Conservation (phyloP, 768 basidiomycete genomes). For the Xanthoconium purpureum region DNA sequence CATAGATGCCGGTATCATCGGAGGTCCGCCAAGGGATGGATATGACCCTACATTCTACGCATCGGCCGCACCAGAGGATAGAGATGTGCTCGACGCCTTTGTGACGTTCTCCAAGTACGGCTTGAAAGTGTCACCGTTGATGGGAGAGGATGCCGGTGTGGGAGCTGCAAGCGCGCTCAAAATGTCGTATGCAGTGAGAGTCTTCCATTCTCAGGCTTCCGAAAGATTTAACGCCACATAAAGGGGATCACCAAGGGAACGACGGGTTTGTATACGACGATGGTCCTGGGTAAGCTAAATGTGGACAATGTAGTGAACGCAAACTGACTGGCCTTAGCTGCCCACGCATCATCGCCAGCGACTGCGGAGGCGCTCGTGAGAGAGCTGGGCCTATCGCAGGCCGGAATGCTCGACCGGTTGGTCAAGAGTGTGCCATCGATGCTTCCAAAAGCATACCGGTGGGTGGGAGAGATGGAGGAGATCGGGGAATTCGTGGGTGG, state of each 20-base stretch:
- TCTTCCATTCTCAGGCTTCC: not conserved
- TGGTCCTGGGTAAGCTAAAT: constrained; percentile 46
- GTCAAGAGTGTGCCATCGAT: constrained; percentile 41
- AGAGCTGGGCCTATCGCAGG: constrained; percentile 48
- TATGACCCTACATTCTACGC: constrained; percentile 58
- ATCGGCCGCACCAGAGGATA: constrained; percentile 37
- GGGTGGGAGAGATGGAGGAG: constrained; percentile 63
- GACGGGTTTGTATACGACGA: constrained; percentile 50
- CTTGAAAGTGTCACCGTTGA: constrained; percentile 43
- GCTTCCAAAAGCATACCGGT: constrained; percentile 63
- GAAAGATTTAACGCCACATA: not conserved
- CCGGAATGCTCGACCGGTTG: constrained; percentile 40
- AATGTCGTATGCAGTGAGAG: constrained; percentile 60
- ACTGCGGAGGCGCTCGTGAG: constrained; percentile 55
- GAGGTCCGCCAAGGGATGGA: constrained; percentile 46
- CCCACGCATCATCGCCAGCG: constrained; percentile 55
- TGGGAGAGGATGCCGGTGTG: constrained; percentile 45
- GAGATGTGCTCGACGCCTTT: constrained; percentile 38
- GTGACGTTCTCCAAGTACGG: constrained; percentile 41
- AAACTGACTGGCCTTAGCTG: constrained; percentile 36
- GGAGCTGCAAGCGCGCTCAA: constrained; percentile 63
- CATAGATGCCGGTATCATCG: constrained; percentile 57
- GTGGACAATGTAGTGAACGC: not conserved
- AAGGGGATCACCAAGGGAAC: constrained; percentile 58
- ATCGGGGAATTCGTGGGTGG: constrained; percentile 54